Conservation (phyloP, 1,284 basidiomycete genomes). For the Leccinum subfulvum region DNA sequence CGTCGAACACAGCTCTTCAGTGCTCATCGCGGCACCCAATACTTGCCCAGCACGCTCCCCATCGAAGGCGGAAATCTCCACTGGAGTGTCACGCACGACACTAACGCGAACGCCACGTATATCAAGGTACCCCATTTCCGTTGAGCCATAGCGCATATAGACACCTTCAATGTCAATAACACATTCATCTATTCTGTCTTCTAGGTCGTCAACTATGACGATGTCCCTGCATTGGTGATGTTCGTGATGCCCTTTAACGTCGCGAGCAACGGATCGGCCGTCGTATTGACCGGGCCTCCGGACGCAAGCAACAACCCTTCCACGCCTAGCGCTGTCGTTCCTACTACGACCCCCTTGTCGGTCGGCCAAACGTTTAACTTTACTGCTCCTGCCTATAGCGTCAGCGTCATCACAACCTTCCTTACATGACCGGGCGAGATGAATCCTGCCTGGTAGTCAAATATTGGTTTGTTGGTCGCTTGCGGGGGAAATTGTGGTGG, state of each 20-base stretch:
- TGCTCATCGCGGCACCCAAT: conserved; percentile 56
- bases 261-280: conserved; percentile 40
- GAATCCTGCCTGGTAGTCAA: background rate
- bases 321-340: conserved; percentile 47
- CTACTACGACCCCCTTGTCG: conserved; percentile 43
- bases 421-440: background rate
- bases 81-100: conserved; percentile 59
- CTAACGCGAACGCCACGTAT: conserved; percentile 40
- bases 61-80: conserved; percentile 45
- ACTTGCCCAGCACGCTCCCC: conserved; percentile 63
- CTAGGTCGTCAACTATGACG: conserved; percentile 55
- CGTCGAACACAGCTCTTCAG: conserved; percentile 53
- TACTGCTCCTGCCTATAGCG: conserved; percentile 57
- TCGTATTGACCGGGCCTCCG: conserved; percentile 47
- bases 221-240: conserved; percentile 39
- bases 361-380: conserved; percentile 54
- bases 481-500: background rate
- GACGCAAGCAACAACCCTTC: conserved; percentile 56
- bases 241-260: conserved; percentile 60
- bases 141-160: background rate
- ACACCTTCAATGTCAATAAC: background rate
- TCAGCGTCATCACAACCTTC: conserved; percentile 44
- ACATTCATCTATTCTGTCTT: background rate
- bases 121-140: conserved; percentile 48
- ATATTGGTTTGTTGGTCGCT: background rate